Conservation (phyloP, 495 filamentous ascomycete species). For the Trichoderma virens region DNA sequence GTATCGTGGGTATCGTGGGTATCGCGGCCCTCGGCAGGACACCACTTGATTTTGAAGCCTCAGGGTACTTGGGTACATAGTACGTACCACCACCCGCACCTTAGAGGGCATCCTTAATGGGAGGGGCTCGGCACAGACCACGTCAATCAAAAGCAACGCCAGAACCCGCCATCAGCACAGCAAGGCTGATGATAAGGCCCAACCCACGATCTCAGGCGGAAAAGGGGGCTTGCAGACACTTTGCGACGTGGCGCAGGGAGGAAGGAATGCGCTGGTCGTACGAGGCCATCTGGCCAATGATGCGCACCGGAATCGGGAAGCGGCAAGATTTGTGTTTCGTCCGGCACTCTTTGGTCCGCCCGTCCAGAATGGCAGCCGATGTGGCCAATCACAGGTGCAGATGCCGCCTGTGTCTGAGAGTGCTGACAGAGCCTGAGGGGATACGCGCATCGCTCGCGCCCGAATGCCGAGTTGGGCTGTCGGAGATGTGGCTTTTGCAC, state of each 20-base stretch:
- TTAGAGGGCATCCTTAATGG: neutral
- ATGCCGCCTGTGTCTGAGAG: too few species aligned
- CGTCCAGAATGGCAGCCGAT: too few species aligned
- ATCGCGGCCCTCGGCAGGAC: neutral
- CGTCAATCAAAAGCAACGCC: neutral
- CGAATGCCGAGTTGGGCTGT: neutral
- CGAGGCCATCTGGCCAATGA: neutral
- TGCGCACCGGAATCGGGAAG: neutral
- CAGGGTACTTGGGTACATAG: neutral
- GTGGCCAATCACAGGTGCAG: too few species aligned
- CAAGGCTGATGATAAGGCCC: neutral
- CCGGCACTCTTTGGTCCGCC: too few species aligned
- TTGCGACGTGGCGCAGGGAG: neutral
- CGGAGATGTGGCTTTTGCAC: too few species aligned
- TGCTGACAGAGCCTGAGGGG: neutral
- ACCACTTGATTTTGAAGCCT: too few species aligned
- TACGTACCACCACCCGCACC: neutral
- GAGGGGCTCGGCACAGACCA: conserved; percentile 2
- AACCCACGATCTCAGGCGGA: neutral
- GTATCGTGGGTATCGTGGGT: neutral
- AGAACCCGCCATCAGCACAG: too few species aligned
- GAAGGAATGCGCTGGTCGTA: neutral
- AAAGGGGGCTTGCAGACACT: neutral
- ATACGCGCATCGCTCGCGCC: conserved; percentile 1
- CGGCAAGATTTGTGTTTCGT: neutral